Evolutionary conservation across 2,329 filamentous ascomycete species (phyloP).

Genomic region (Pestalotiopsis sp.): DNA sequence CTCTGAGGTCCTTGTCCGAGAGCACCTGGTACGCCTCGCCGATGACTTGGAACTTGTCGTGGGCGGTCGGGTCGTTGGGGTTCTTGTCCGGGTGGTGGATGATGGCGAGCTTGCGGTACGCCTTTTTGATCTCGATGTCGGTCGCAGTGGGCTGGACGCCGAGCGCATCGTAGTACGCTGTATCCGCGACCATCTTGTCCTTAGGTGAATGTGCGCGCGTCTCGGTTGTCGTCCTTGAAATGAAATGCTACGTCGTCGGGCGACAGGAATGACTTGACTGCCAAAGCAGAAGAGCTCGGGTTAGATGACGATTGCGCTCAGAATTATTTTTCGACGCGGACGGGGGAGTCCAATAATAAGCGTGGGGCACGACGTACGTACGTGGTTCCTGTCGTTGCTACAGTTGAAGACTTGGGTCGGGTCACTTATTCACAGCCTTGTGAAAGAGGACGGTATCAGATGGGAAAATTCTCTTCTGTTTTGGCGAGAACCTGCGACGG

Average conservation of each 20-base stretch:
- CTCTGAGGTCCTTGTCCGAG: slow-evolving; percentile 82
- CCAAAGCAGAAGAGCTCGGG: not conserved
- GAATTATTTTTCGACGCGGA: slow-evolving; percentile 5
- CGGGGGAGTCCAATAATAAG: not conserved
- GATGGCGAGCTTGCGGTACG: slow-evolving; percentile 93
- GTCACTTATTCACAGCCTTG: not conserved
- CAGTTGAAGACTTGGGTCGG: not conserved
- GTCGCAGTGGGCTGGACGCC: slow-evolving; percentile 84
- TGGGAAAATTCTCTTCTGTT: not conserved
- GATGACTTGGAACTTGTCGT: slow-evolving; percentile 91
- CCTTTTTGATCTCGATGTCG: slow-evolving; percentile 95
- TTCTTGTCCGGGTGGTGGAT: slow-evolving; percentile 98
- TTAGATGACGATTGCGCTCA: slow-evolving; percentile 1
- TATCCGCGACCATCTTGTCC: slow-evolving; percentile 79
- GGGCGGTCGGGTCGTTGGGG: slow-evolving; percentile 89
- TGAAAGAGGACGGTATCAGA: not conserved
- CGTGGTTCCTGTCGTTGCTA: not conserved
- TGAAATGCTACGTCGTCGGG: not conserved
- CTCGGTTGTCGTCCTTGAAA: not conserved
- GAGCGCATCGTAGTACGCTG: slow-evolving; percentile 84
- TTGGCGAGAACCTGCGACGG: not conserved
- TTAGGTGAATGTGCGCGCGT: not conserved
- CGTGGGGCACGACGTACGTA: not conserved
- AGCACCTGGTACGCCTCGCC: slow-evolving; percentile 78
- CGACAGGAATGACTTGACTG: not conserved